phyloP scores from a whole-genome alignment of 345 rosid species.

The Excoecaria cochinchinensis region DNA sequence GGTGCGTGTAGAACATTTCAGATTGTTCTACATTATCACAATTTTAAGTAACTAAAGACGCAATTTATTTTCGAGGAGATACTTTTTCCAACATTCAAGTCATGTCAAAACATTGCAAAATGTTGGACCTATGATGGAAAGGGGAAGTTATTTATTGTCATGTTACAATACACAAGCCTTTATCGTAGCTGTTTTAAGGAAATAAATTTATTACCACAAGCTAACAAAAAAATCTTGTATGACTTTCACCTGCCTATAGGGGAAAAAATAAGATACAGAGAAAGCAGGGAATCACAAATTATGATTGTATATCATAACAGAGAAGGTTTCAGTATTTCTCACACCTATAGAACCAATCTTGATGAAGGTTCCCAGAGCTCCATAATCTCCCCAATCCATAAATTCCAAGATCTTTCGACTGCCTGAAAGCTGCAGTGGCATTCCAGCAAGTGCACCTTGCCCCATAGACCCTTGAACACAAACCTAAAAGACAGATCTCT shows the following conservation, averaged over 20 bases:
- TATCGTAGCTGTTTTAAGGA: too few relatives aligned
- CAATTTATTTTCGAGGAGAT: background rate
- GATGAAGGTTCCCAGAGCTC: slow-evolving; percentile 75
- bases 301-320: background rate
- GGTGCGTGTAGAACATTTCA: background rate
- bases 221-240: background rate
- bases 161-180: too few relatives aligned
- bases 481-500: slow-evolving; percentile 49
- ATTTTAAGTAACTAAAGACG: background rate
- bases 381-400: slow-evolving; percentile 97
- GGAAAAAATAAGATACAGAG: background rate
- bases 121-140: background rate
- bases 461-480: slow-evolving; percentile 99
- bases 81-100: background rate
- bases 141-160: background rate
- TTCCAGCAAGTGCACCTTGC: slow-evolving; percentile 92
- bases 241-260: background rate
- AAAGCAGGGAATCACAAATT: background rate
- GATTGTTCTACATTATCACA: background rate
- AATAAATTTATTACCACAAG: background rate
- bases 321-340: background rate
- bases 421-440: slow-evolving; percentile 95
- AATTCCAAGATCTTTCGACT: slow-evolving; percentile 82
- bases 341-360: slow-evolving; percentile 85
- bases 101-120: background rate